Conservation (phyloP, 169 alveolate species). For the Plasmodium chabaudi region DNA sequence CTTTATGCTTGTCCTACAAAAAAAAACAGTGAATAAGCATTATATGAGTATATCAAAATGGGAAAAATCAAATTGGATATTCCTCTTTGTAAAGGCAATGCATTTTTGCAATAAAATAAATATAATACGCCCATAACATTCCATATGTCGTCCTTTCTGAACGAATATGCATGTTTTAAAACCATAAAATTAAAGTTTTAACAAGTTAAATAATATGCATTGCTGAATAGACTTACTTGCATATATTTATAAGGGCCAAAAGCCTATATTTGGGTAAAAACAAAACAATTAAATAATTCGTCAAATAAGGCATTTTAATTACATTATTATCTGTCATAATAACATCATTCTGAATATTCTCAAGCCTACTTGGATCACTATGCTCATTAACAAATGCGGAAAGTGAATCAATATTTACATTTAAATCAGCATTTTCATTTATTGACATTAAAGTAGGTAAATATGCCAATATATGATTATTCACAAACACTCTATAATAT, state of each 20-base stretch:
- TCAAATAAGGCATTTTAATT: conserved; percentile 54
- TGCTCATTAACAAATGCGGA: conserved; percentile 32
- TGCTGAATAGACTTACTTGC: conserved; percentile 32
- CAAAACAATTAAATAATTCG: conserved; percentile 60
- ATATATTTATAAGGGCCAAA: conserved; percentile 62
- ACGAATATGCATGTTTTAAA: too few relatives aligned
- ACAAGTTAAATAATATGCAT: too few relatives aligned
- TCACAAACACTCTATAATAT: conserved; percentile 26
- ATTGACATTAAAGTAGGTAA: conserved; percentile 36
- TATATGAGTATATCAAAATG: neutral
- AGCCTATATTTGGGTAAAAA: conserved; percentile 62
- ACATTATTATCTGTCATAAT: neutral
- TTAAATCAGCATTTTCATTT: conserved; percentile 30
- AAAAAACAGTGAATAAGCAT: too few relatives aligned
- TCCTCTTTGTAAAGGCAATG: neutral
- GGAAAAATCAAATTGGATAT: neutral
- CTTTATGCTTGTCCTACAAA: conserved; percentile 51
- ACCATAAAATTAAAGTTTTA: too few relatives aligned
- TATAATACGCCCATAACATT: too few relatives aligned
- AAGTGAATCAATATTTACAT: conserved; percentile 33
- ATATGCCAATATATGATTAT: conserved; percentile 35
- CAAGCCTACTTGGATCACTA: conserved; percentile 9
- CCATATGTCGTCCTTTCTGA: too few relatives aligned
- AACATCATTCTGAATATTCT: conserved; percentile 4
- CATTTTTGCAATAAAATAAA: neutral